Conservation (phyloP, 148 eudicot species). For the Mesembryanthemum crystallinum region DNA sequence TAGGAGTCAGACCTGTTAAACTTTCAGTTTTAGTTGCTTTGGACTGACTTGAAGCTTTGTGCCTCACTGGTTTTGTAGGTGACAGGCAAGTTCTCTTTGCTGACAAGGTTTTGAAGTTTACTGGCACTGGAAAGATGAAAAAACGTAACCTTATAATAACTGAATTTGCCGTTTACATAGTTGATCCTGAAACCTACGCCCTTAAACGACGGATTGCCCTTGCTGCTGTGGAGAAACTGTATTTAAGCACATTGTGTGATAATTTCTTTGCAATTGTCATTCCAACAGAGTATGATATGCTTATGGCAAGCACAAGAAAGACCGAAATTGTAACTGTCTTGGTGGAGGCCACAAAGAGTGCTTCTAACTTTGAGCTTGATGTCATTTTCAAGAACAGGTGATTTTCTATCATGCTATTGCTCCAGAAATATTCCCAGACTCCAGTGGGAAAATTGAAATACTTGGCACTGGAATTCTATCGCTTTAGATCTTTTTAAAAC, state of each 20-base stretch:
- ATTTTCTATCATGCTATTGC: constrained; percentile 8
- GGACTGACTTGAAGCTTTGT: neutral
- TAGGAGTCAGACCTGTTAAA: neutral
- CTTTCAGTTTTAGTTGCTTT: neutral
- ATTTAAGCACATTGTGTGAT: constrained; percentile 77
- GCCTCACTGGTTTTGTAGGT: constrained; percentile 40
- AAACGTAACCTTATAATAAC: constrained; percentile 61
- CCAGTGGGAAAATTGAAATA: neutral
- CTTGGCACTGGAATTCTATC: neutral
- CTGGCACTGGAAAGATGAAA: constrained; percentile 88
- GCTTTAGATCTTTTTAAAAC: neutral
- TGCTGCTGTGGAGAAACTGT: constrained; percentile 83
- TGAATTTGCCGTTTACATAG: constrained; percentile 62
- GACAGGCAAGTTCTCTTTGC: constrained; percentile 79
- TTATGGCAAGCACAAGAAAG: constrained; percentile 93
- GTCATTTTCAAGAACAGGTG: constrained; percentile 78
- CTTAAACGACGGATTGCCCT: constrained; percentile 84
- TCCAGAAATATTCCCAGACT: neutral
- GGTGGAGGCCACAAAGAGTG: constrained; percentile 63
- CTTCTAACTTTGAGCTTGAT: constrained; percentile 78
- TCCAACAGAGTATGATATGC: constrained; percentile 94
- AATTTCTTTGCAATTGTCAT: constrained; percentile 75
- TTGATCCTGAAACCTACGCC: constrained; percentile 68
- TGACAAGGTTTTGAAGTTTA: constrained; percentile 85
- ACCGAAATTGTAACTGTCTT: constrained; percentile 72